These are phyloP conservation scores for Fusarium praegraminearum DNA, from an alignment of 2,329 filamentous ascomycete genomes.

Conservation along the genomic window DNA sequence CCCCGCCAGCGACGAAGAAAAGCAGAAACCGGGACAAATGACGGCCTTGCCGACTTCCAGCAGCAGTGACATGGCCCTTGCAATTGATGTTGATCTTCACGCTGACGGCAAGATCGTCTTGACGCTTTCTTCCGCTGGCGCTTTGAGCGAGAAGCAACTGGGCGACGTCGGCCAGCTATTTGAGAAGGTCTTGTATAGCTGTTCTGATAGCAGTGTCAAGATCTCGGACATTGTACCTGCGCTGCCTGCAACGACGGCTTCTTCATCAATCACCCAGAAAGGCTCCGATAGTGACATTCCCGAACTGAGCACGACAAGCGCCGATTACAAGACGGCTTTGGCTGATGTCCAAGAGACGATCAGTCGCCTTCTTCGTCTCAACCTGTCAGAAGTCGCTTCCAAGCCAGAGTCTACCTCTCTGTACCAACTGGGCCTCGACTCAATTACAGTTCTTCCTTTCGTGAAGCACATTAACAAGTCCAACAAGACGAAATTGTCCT, in stretches of 20 bases:
- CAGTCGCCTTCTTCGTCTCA: not conserved
- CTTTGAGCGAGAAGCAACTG: not conserved
- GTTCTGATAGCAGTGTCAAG: not conserved
- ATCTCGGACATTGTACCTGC: not conserved
- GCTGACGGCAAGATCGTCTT: constrained; percentile 11
- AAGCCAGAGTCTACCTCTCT: constrained; percentile 10
- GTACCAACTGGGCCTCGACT: constrained; percentile 26
- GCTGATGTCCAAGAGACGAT: not conserved
- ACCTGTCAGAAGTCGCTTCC: not conserved
- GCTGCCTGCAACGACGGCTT: not conserved
- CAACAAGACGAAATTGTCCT: constrained; percentile 12
- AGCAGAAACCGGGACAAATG: not conserved
- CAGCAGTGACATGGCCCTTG: constrained; percentile 24
- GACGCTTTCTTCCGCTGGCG: constrained; percentile 8
- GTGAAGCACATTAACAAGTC: constrained; percentile 22
- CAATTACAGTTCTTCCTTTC: constrained; percentile 20
- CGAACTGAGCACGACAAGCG: accelerated
- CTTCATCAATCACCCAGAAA: accelerated
- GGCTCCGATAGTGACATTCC: accelerated
- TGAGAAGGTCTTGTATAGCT: constrained; percentile 12
- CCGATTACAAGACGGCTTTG: not conserved
- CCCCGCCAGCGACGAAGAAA: not conserved
- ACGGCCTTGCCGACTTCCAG: constrained; percentile 2
- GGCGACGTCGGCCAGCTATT: not conserved
- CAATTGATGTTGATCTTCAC: constrained; percentile 23